Base-by-base conservation (phyloP, 306 rosid species). In the Canavalia ensiformis region DNA sequence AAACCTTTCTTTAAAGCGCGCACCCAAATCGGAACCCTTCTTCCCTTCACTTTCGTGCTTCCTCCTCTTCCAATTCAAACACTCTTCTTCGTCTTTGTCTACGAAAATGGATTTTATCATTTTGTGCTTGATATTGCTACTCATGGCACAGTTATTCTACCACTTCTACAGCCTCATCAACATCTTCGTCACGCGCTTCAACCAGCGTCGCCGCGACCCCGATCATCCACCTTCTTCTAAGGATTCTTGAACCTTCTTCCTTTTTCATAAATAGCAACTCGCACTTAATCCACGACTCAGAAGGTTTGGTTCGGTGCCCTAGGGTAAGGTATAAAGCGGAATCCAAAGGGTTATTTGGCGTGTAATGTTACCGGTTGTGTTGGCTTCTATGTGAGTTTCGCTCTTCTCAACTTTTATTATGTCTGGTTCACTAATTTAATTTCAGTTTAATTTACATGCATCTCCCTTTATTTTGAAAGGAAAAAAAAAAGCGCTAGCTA, bases 81-180 rank as follows among this genome's bases (percentile, higher is more conserved):
- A 60, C 25, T 34, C 13, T 11, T 62, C 68, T 35, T 2, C 29
- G 35, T 31, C 66, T 34, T 4, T 18, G 2, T 4, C 7, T 37
- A 13, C 12, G 4, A 52, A 5, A 72, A 72, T 72, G 76, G 63
- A 51, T 4, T 72, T 34, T 2, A 9, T 72, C 10, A 10, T 35
- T 13, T n/a, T 52, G 8, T 7, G 3, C n/a, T 2, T 72, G 4
- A 9, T 72, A n/a, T 1, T 72, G 9, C 5, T 35, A 18, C 28
- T 72, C 4, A 72, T 44, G 28, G 46, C 44, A 0, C 76, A 13
- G n/a, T 54, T 72, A 8, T 18, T 35, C 63, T 72, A 72, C 59
- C 76, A 72, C 29, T 51, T 72, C 31, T 52, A 50, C 63, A 72
- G 76, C 63, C 76, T 72, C 76, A 8, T 72, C 31, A 37, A 35